These are phyloP conservation scores for Sporisorium exsertum DNA, from an alignment of 1,284 basidiomycete species.

Conservation along the genomic window DNA sequence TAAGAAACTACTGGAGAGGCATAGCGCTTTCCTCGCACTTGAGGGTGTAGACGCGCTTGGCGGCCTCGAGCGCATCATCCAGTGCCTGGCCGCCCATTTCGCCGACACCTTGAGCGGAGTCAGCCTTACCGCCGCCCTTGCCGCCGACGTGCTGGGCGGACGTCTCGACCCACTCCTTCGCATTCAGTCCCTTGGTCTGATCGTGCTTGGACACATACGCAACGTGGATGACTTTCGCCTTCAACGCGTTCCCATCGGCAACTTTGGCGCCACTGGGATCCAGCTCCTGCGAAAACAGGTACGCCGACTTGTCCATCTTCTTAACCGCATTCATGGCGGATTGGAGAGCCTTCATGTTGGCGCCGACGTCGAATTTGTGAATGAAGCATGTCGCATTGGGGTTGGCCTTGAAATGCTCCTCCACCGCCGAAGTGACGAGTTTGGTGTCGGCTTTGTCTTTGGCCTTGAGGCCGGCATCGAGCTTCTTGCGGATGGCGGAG, in stretches of 20 bases:
- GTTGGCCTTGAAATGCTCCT: constrained; percentile 80
- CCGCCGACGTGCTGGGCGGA: constrained; percentile 61
- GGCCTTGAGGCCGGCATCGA: constrained; percentile 88
- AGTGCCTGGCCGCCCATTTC: constrained; percentile 59
- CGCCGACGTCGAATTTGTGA: constrained; percentile 74
- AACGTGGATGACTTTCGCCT: constrained; percentile 84
- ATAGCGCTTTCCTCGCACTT: constrained; percentile 40
- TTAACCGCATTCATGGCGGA: constrained; percentile 80
- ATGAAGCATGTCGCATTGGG: constrained; percentile 79
- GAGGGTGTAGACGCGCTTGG: constrained; percentile 37
- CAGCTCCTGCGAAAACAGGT: constrained; percentile 84
- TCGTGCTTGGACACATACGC: constrained; percentile 79
- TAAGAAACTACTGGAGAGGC: constrained; percentile 20
- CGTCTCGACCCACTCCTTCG: constrained; percentile 64
- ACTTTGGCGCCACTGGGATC: constrained; percentile 36
- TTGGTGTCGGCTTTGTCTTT: constrained; percentile 83
- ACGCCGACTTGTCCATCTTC: constrained; percentile 84
- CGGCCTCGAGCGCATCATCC: constrained; percentile 59
- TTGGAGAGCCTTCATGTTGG: constrained; percentile 75
- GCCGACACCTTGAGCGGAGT: constrained; percentile 66
- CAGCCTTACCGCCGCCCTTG: constrained; percentile 64
- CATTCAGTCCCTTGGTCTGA: constrained; percentile 57
- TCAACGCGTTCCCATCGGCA: constrained; percentile 61
- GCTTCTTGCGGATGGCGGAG: constrained; percentile 79
- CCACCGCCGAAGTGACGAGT: constrained; percentile 79